phyloP scores from a whole-genome alignment of 2,329 filamentous ascomycete species.

The Beauveria sp. region DNA sequence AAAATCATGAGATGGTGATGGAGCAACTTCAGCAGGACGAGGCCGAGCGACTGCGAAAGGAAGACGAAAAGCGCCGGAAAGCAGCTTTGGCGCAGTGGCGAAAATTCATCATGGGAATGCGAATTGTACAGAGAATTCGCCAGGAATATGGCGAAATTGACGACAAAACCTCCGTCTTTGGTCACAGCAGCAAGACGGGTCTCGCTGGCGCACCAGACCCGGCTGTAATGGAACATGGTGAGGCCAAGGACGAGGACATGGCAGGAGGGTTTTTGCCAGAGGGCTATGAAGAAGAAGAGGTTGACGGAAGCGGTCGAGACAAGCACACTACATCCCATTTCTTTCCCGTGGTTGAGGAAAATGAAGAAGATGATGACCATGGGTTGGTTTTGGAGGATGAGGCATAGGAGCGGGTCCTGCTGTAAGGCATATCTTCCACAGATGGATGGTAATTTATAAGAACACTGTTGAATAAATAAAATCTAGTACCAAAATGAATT shows the following conservation, averaged over 20 bases:
- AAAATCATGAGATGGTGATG: slow-evolving; percentile 66
- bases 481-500: no score
- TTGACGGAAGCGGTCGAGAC: slow-evolving; percentile 26
- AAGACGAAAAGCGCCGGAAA: slow-evolving; percentile 75
- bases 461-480: no score
- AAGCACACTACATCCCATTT: slow-evolving; percentile 34
- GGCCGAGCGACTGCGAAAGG: slow-evolving; percentile 65
- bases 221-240: slow-evolving; percentile 13
- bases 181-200: slow-evolving; percentile 32
- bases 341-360: slow-evolving; percentile 40
- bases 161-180: slow-evolving; percentile 45
- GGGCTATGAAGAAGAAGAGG: slow-evolving; percentile 39
- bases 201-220: slow-evolving; percentile 14
- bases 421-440: no score
- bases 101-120: slow-evolving; percentile 76
- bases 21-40: slow-evolving; percentile 75
- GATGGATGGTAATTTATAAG: no score
- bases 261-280: slow-evolving; percentile 56
- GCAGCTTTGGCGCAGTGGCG: slow-evolving; percentile 71
- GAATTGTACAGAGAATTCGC: slow-evolving; percentile 69
- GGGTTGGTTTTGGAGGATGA: slow-evolving; percentile 12
- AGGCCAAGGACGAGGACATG: slow-evolving; percentile 38
- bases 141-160: slow-evolving; percentile 65
- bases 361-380: slow-evolving; percentile 28
- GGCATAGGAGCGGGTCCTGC: neutral